phyloP scores from a whole-genome alignment of 306 rosid genomes.

The Fragaria vesca region DNA sequence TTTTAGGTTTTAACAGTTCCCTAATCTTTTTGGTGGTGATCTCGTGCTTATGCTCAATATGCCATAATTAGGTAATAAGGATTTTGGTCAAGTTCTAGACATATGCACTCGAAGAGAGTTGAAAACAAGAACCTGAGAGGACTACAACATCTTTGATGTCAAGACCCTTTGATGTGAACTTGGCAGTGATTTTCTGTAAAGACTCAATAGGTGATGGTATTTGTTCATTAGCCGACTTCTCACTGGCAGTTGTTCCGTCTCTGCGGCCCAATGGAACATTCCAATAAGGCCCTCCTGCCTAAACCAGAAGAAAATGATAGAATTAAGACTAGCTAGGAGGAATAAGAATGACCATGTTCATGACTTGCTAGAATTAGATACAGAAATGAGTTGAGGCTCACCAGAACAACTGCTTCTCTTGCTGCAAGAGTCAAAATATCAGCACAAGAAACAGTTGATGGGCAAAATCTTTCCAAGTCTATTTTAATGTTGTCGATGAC shows the following conservation, averaged over 20 bases:
- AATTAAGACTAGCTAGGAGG: neutral
- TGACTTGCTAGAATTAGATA: neutral
- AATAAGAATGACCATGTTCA: neutral
- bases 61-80: neutral
- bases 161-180: slow-evolving; percentile 68
- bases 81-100: neutral
- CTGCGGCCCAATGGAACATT: slow-evolving; percentile 56
- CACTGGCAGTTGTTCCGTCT: slow-evolving; percentile 52
- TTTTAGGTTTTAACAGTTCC: neutral
- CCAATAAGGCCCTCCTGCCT: slow-evolving; percentile 68
- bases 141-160: slow-evolving; percentile 58
- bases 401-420: slow-evolving; percentile 58
- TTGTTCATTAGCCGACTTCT: slow-evolving; percentile 44
- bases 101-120: neutral
- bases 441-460: slow-evolving; percentile 61
- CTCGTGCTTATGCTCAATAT: neutral
- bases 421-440: slow-evolving; percentile 67
- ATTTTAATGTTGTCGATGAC: slow-evolving; percentile 63
- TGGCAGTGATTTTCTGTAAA: slow-evolving; percentile 46
- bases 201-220: slow-evolving; percentile 63
- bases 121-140: slow-evolving; percentile 60
- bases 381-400: slow-evolving; percentile 4
- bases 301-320: neutral
- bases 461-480: slow-evolving; percentile 49
- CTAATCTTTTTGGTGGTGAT: neutral